phyloP scores from a whole-genome alignment of 495 filamentous ascomycete genomes.

The Pseudoneurospora amorphoporcata region DNA sequence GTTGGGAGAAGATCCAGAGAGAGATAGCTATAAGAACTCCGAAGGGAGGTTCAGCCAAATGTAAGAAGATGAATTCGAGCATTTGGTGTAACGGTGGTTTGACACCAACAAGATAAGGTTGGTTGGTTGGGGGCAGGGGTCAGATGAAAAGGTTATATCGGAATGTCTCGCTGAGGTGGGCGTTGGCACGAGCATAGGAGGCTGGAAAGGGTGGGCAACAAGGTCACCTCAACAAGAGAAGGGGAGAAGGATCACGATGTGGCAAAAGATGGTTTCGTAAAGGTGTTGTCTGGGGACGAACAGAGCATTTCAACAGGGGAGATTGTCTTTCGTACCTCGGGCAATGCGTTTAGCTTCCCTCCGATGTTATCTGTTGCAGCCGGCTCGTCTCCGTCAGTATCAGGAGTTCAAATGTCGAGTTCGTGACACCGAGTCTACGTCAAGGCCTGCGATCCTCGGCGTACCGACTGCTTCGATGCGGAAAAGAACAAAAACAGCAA shows the following conservation, averaged over 20 bases:
- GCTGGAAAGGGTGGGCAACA: not conserved
- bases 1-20: not conserved
- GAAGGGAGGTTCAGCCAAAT: not conserved
- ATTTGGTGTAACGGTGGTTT: not conserved
- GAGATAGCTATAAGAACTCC: not conserved
- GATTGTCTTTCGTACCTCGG: not conserved
- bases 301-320: not conserved
- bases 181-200: not conserved
- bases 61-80: not conserved
- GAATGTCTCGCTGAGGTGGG: not conserved
- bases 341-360: not conserved
- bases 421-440: not conserved
- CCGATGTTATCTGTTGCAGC: not conserved
- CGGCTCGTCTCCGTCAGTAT: not conserved
- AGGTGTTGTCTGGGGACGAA: not conserved
- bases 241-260: not conserved
- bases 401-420: not conserved
- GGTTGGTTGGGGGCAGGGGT: not conserved
- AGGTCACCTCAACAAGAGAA: not conserved
- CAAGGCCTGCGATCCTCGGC: not conserved
- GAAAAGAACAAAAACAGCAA: not conserved
- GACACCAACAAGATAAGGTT: not conserved
- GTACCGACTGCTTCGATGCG: not conserved
- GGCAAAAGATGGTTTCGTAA: not conserved
- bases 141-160: not conserved